Conservation (phyloP, 148 eudicot species). For the Camellia lanceoleosa region DNA sequence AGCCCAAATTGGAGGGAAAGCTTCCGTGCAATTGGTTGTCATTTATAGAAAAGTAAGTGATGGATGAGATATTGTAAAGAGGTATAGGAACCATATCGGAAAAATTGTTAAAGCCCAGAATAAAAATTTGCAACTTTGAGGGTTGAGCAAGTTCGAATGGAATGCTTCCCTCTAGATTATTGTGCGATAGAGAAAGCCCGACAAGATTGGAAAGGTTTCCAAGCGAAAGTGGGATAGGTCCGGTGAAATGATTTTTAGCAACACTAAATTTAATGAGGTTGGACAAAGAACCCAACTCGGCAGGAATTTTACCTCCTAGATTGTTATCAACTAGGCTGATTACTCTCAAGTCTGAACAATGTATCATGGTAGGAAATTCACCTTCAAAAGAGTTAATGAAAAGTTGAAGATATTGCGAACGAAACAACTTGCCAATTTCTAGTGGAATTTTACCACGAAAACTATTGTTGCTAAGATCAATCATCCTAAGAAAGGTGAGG, state of each 20-base stretch:
- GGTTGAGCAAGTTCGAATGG: constrained; percentile 1
- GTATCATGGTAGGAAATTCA: constrained; percentile 6
- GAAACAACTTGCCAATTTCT: constrained; percentile 6
- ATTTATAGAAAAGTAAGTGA: background rate
- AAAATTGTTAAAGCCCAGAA: background rate
- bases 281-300: background rate
- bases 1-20: constrained; percentile 14
- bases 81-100: background rate
- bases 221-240: background rate
- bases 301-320: constrained; percentile 10
- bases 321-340: background rate
- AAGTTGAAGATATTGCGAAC: background rate
- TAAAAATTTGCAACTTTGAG: background rate
- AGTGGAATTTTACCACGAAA: constrained; percentile 10
- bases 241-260: background rate
- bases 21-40: background rate
- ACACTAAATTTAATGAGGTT: background rate
- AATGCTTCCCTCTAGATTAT: constrained; percentile 12
- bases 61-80: constrained; percentile 12
- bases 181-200: background rate
- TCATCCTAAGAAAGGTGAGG: constrained; percentile 11
- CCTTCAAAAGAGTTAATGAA: constrained; percentile 8
- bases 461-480: background rate
- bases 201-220: constrained; percentile 8
- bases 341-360: background rate